Conservation (phyloP, 2,329 filamentous ascomycete genomes). For the Cercospora canescens region DNA sequence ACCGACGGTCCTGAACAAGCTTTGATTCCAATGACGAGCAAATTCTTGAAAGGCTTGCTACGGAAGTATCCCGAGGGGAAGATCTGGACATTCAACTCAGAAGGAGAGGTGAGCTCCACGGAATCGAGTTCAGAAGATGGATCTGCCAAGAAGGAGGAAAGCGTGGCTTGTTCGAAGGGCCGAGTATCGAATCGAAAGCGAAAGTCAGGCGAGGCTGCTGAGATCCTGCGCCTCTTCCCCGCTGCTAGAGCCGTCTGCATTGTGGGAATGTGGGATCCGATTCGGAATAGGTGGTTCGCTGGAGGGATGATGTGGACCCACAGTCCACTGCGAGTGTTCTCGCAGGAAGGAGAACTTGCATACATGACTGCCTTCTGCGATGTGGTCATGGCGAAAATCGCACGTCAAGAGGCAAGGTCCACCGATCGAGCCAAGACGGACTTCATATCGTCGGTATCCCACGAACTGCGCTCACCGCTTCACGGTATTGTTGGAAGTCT, state of each 20-base stretch:
- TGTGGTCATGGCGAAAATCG: constrained; percentile 43
- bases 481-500: constrained; percentile 51
- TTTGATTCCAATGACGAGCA: constrained; percentile 4
- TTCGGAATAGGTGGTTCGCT: constrained; percentile 28
- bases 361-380: constrained; percentile 42
- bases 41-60: constrained; percentile 14
- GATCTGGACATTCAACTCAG: constrained; percentile 18
- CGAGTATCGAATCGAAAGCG: neutral
- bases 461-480: constrained; percentile 51
- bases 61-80: constrained; percentile 18
- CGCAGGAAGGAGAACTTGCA: constrained; percentile 40
- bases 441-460: constrained; percentile 53
- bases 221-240: constrained; percentile 8
- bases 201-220: constrained; percentile 1
- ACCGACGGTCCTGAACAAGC: neutral
- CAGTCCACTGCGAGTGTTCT: constrained; percentile 42
- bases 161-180: neutral
- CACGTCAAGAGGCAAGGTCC: constrained; percentile 39
- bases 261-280: constrained; percentile 18
- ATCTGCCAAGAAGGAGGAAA: neutral
- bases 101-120: constrained; percentile 11
- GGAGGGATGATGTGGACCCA: constrained; percentile 45
- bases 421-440: constrained; percentile 51
- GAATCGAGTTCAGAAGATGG: constrained; percentile 5
- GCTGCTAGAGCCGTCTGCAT: constrained; percentile 12